Conservation (phyloP, 352 stramenopile species). For the Phytophthora fragariae region DNA sequence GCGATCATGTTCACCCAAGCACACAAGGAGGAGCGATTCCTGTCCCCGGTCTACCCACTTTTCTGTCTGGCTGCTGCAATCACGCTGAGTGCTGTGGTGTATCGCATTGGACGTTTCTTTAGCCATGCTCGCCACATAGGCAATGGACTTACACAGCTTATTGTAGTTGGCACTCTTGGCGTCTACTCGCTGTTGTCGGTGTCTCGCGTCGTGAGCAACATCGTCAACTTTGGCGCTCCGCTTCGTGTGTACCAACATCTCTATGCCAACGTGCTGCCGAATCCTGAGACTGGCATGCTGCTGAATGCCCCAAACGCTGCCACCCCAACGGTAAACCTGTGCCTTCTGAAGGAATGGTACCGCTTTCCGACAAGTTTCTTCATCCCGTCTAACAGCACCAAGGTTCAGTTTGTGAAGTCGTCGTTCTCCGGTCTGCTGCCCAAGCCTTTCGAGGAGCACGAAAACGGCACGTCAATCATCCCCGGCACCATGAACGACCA, state of each 20-base stretch:
- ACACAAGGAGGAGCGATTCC: constrained; percentile 99
- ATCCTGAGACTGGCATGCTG: constrained; percentile 34
- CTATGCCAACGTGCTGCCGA: constrained; percentile 65
- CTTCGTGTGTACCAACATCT: constrained; percentile 78
- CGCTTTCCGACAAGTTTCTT: constrained; percentile 97
- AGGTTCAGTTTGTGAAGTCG: constrained; percentile 93
- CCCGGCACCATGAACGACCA: constrained; percentile 93
- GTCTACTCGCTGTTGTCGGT: constrained; percentile 64
- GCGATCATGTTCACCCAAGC: constrained; percentile 93
- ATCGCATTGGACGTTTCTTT: constrained; percentile 44
- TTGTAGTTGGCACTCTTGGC: constrained; percentile 55
- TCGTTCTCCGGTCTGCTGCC: constrained; percentile 95
- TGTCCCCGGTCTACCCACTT: constrained; percentile 96
- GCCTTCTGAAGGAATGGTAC: constrained; percentile 98
- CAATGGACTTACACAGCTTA: constrained; percentile 31
- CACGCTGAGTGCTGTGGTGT: constrained; percentile 63
- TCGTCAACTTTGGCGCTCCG: constrained; percentile 77
- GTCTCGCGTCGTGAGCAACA: constrained; percentile 69
- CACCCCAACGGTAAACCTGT: constrained; percentile 68
- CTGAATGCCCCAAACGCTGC: constrained; percentile 16
- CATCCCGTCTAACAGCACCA: constrained; percentile 84
- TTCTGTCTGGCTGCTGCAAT: constrained; percentile 85
- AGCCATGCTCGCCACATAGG: constrained; percentile 32
- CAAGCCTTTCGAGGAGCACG: constrained; percentile 89
- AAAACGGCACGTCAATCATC: constrained; percentile 68